phyloP scores from a whole-genome alignment of 2,329 filamentous ascomycete species.

The Arthrobotrys sphaeroides region DNA sequence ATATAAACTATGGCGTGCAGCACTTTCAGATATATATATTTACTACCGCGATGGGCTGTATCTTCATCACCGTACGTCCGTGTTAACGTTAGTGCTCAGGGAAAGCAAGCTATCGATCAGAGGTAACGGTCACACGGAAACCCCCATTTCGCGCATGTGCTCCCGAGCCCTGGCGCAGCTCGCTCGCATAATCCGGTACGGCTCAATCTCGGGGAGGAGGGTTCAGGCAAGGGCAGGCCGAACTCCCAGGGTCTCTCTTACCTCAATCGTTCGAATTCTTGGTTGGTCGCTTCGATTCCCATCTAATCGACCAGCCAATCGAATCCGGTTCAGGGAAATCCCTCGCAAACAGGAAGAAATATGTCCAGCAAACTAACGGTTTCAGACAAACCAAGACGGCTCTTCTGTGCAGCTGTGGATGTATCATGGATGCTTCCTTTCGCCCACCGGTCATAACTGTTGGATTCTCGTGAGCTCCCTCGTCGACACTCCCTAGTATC shows the following conservation, averaged over 20 bases:
- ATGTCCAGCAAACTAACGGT: too few species aligned
- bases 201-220: background rate
- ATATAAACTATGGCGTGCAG: too few species aligned
- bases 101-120: too few species aligned
- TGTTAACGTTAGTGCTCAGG: too few species aligned
- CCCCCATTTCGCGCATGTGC: too few species aligned
- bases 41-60: too few species aligned
- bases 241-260: background rate
- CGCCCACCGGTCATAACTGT: background rate
- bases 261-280: too few species aligned
- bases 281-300: background rate
- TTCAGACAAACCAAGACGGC: too few species aligned
- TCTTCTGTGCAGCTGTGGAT: too few species aligned
- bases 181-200: background rate
- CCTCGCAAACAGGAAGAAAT: slow-evolving; percentile 10
- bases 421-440: background rate
- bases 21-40: too few species aligned
- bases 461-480: background rate
- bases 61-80: too few species aligned
- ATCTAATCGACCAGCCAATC: background rate
- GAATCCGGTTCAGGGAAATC: background rate
- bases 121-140: too few species aligned
- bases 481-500: background rate
- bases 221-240: background rate
- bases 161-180: background rate